Evolutionary conservation across 139 green algal species (phyloP).

Genomic region (Chlamydomonas sphaeroides): DNA sequence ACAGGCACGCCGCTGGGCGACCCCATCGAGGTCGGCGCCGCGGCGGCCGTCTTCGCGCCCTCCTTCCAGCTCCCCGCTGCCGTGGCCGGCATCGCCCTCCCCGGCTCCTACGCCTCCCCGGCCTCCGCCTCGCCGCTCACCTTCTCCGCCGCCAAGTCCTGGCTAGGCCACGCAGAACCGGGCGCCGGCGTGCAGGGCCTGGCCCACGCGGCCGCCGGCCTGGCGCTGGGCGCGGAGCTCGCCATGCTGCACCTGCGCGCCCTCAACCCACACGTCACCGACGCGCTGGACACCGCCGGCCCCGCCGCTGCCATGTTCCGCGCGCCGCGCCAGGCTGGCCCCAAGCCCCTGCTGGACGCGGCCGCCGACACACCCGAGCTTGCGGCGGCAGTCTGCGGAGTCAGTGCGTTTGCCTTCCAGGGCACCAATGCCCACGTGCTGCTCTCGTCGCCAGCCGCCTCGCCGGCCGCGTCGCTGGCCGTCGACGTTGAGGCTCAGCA

Average conservation of each 20-base stretch:
- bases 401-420: slow-evolving; percentile 88
- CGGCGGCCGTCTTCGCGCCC: slow-evolving; percentile 44
- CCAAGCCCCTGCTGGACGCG: neutral
- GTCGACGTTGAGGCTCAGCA: too few relatives aligned
- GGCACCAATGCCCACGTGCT: slow-evolving; percentile 73
- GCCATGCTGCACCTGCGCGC: slow-evolving; percentile 55
- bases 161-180: slow-evolving; percentile 70
- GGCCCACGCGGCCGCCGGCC: slow-evolving; percentile 27
- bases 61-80: neutral
- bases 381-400: slow-evolving; percentile 43
- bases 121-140: slow-evolving; percentile 11
- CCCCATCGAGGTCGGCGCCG: slow-evolving; percentile 85
- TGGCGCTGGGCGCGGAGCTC: slow-evolving; percentile 31
- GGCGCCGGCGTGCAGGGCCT: slow-evolving; percentile 66
- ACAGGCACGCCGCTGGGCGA: slow-evolving; percentile 70
- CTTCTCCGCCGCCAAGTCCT: slow-evolving; percentile 56
- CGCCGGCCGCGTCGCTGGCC: too few relatives aligned
- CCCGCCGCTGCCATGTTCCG: slow-evolving; percentile 13
- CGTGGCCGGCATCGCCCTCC: neutral
- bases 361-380: neutral
- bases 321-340: slow-evolving; percentile 2
- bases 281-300: slow-evolving; percentile 34
- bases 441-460: too few relatives aligned
- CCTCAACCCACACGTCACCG: slow-evolving; percentile 67
- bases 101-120: slow-evolving; percentile 37